Conservation (phyloP, 2,329 filamentous ascomycete species). For the Paecilomyces variotii region DNA sequence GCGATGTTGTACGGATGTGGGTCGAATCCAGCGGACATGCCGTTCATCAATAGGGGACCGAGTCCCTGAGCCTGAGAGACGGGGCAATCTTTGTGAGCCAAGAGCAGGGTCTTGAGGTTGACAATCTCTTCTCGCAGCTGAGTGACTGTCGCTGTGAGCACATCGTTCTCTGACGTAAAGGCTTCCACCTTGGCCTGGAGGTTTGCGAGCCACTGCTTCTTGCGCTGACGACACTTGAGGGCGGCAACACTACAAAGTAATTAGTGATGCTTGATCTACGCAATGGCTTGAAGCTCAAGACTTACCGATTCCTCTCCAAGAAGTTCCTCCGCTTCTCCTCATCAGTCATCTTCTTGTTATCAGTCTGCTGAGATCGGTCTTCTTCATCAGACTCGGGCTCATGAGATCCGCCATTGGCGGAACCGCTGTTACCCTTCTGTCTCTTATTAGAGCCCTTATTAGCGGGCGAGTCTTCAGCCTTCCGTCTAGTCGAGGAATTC, state of each 20-base stretch:
- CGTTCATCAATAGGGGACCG: slow-evolving; percentile 33
- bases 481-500: slow-evolving; percentile 57
- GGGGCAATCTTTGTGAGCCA: slow-evolving; percentile 94
- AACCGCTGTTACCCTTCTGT: slow-evolving; percentile 51
- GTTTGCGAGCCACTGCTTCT: slow-evolving; percentile 98
- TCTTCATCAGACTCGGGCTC: slow-evolving; percentile 48
- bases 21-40: slow-evolving; percentile 31
- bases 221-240: slow-evolving; percentile 91
- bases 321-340: slow-evolving; percentile 99
- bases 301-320: slow-evolving; percentile 87
- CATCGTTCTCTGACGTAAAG: slow-evolving; percentile 86
- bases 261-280: slow-evolving; percentile 16
- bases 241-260: slow-evolving; percentile 66
- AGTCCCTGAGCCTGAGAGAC: slow-evolving; percentile 82
- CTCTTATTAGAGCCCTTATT: slow-evolving; percentile 74
- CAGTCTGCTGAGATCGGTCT: slow-evolving; percentile 47
- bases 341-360: slow-evolving; percentile 83
- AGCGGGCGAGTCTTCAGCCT: slow-evolving; percentile 61
- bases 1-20: slow-evolving; percentile 36
- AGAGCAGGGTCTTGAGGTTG: slow-evolving; percentile 81
- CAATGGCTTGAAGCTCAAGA: slow-evolving; percentile 7
- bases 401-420: slow-evolving; percentile 29
- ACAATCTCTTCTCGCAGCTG: slow-evolving; percentile 87
- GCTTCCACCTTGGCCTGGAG: slow-evolving; percentile 91
- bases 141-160: slow-evolving; percentile 72